phyloP scores from a whole-genome alignment of 441 rosid species.

The Mallotus repandus region DNA sequence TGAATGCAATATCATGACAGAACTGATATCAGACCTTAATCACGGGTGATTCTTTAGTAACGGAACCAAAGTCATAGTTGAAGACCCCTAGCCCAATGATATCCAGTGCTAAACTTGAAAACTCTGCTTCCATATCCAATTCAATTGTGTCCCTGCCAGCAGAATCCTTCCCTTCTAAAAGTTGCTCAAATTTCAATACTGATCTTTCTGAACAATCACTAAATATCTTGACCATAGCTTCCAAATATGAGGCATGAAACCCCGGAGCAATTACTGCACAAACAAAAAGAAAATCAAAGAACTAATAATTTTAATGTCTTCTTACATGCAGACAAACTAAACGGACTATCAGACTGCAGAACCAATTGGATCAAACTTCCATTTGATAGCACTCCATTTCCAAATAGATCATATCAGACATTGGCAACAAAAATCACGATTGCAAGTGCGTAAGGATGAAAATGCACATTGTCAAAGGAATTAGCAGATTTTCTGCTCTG shows the following conservation, averaged over 20 bases:
- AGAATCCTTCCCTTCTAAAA: slow-evolving; percentile 43
- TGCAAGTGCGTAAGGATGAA: not conserved
- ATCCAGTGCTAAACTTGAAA: slow-evolving; percentile 93
- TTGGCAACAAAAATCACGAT: not conserved
- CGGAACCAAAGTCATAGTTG: slow-evolving; percentile 92
- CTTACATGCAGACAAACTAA: not conserved
- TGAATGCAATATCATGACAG: slow-evolving; percentile 10
- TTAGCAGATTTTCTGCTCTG: too few species aligned
- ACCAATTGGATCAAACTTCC: too few species aligned
- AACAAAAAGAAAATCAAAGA: slow-evolving; percentile 12
- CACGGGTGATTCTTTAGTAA: slow-evolving; percentile 91
- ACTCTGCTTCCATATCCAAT: slow-evolving; percentile 92
- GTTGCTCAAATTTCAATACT: slow-evolving; percentile 64
- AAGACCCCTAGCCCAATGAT: slow-evolving; percentile 93
- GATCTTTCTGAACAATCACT: slow-evolving; percentile 79
- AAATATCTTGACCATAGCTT: slow-evolving; percentile 87
- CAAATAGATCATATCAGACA: not conserved
- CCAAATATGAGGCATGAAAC: slow-evolving; percentile 78
- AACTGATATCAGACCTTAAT: slow-evolving; percentile 59
- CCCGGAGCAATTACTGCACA: slow-evolving; percentile 88
- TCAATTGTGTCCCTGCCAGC: slow-evolving; percentile 47
- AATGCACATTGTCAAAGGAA: too few species aligned
- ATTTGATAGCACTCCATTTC: not conserved
- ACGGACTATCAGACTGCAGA: not conserved
- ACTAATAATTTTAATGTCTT: slow-evolving; percentile 7